Base-by-base conservation (phyloP, 257 asterid genomes). In the Phtheirospermum japonicum region DNA sequence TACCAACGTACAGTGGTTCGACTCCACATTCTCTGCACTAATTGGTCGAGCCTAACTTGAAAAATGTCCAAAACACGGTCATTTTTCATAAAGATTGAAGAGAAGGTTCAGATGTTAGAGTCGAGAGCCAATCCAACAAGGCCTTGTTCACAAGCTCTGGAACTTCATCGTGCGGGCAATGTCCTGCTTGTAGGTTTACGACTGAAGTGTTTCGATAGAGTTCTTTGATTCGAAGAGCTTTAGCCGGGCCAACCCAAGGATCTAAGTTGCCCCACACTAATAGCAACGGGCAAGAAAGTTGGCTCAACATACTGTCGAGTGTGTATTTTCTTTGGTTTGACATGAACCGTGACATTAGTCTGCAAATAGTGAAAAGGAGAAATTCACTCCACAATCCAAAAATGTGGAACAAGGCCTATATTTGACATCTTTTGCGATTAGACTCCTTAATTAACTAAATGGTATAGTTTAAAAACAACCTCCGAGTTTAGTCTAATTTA, bases 141-240 rank as follows among this genome's bases (percentile, higher is more conserved):
- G 95, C 98, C 73, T 83, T 75, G 10, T 92, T 92, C 59, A 92
- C 98, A 2, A 77, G 77, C 55, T 86, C 98, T 0, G 98, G 98
- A 57, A 84, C 98, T 76, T 88, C 96, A 33, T 91, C 97, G 32
- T 91, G 97, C 0, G 97, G 98, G 60, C 97, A 88, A 80, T 92
- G 98, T 7, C 98, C 98, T 2, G 98, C 95, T 69, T 82, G 85
- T 19, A 88, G 78, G 76, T 78, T 84, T 23, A 91, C 90, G 28
- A 91, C 61, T 0, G 85, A 75, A 13, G 51, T 78, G 26, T 83
- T 74, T 4, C 79, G 79, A 70, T 88, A 92, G 67, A 92, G 86
- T 59, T 86, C 95, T 70, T 89, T 83, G 63, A 89, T 92, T 20
- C 86, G 75, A n/a, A 56, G 79, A 49, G 97, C 98, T 66, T 92